Percentiles rank a stretch among this genome's conserved stretches.
phyloP scores from a whole-genome alignment of 2,329 filamentous ascomycete species.

The Coniochaeta hoffmannii region DNA sequence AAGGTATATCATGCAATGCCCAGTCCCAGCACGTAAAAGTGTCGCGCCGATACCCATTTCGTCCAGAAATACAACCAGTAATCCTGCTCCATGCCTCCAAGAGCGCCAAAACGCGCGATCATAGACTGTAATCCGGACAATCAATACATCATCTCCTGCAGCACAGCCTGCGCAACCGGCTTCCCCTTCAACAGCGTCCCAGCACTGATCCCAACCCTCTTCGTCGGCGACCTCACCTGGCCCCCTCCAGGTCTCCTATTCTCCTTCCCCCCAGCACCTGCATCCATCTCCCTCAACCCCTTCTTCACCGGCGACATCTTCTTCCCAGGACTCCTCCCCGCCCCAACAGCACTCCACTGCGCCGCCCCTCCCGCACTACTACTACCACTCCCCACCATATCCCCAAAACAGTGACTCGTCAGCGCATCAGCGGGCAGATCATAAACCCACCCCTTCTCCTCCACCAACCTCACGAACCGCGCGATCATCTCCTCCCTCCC shows the following conservation, averaged over 20 bases:
- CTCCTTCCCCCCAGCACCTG: neutral
- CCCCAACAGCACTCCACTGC: neutral
- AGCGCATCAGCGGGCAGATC: constrained; percentile 59
- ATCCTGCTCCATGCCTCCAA: neutral
- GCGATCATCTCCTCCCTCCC: constrained; percentile 69
- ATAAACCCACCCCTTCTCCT: constrained; percentile 70
- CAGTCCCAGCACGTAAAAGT: neutral
- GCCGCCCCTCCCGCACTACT: constrained; percentile 3
- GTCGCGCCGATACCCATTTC: neutral
- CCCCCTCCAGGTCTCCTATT: neutral
- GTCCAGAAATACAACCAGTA: neutral
- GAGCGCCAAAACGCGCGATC: neutral
- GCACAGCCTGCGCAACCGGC: constrained; percentile 4
- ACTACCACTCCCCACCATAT: no score
- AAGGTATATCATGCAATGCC: neutral
- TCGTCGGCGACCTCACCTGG: neutral
- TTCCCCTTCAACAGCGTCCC: neutral
- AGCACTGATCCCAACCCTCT: neutral
- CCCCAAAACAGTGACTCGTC: constrained; percentile 61
- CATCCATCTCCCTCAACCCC: neutral
- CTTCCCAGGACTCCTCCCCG: neutral
- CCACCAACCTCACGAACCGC: constrained; percentile 70
- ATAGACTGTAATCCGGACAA: neutral
- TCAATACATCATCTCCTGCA: constrained; percentile 4
- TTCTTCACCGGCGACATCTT: neutral